Conservation (phyloP, 192 early-diverging fungal genomes). For the Gonapodya sp. region DNA sequence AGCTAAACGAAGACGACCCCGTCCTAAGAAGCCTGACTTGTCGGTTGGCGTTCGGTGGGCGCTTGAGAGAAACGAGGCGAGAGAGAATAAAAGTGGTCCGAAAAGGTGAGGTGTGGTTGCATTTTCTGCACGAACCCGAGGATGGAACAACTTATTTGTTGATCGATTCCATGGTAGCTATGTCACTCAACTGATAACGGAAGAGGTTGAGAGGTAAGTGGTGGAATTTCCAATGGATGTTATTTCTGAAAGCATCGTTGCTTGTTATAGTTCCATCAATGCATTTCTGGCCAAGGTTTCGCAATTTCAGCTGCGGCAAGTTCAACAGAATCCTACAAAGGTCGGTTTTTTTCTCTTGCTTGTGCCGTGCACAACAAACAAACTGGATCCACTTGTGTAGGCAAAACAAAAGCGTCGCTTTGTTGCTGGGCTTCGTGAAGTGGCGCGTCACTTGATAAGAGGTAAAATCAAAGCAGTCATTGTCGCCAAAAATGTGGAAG, state of each 20-base stretch:
- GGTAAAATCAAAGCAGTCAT: neutral
- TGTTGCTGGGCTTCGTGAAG: neutral
- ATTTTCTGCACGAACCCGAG: neutral
- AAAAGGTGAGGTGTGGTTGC: neutral
- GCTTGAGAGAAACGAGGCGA: neutral
- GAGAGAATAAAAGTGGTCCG: neutral
- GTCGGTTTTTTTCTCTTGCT: too few species aligned
- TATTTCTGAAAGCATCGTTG: too few species aligned
- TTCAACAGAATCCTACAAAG: neutral
- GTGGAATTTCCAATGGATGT: too few species aligned
- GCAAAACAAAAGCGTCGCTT: neutral
- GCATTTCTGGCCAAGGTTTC: neutral
- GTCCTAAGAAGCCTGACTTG: neutral
- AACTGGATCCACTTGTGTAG: neutral
- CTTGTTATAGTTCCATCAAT: neutral
- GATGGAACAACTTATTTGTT: too few species aligned
- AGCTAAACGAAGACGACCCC: neutral
- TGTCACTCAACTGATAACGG: neutral
- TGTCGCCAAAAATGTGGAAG: constrained; percentile 7
- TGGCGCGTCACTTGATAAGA: neutral
- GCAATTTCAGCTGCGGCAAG: neutral
- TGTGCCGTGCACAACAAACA: neutral
- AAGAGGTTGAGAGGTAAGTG: neutral
- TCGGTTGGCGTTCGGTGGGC: neutral
- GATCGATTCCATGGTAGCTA: neutral